These are phyloP conservation scores for Lathyrus aphaca DNA, from an alignment of 306 rosid genomes.

Conservation along the genomic window DNA sequence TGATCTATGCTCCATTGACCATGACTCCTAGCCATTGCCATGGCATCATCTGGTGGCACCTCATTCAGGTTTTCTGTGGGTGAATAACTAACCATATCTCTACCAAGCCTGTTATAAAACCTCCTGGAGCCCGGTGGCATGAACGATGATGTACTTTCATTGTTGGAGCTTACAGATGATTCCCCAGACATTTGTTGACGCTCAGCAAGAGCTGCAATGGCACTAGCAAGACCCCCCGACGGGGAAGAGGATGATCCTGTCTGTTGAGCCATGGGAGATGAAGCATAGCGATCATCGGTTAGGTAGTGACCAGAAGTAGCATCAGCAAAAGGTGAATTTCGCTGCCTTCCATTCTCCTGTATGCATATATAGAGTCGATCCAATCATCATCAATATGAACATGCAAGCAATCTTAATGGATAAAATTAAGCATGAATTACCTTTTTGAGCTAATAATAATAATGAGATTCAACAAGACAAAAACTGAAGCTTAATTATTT, in stretches of 20 bases:
- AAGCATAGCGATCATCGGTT: slow-evolving; percentile 47
- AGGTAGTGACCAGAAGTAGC: slow-evolving; percentile 57
- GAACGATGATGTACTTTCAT: slow-evolving; percentile 51
- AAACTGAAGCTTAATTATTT: slow-evolving; percentile 9
- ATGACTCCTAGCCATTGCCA: slow-evolving; percentile 47
- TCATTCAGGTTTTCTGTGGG: slow-evolving; percentile 52
- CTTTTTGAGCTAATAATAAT: not conserved
- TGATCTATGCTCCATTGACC: slow-evolving; percentile 65
- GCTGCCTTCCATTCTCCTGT: slow-evolving; percentile 83
- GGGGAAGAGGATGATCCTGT: slow-evolving; percentile 84
- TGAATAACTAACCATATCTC: slow-evolving; percentile 59
- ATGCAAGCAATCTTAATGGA: not conserved
- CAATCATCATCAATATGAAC: slow-evolving; percentile 23
- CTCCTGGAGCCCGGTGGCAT: slow-evolving; percentile 60
- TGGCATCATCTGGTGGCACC: slow-evolving; percentile 42
- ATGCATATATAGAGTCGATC: slow-evolving; percentile 24
- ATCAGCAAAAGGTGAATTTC: slow-evolving; percentile 50
- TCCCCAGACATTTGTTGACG: slow-evolving; percentile 82
- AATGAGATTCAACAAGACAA: not conserved
- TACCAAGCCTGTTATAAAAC: slow-evolving; percentile 58
- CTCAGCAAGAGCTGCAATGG: slow-evolving; percentile 97
- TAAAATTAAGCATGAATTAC: not conserved
- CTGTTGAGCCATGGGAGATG: slow-evolving; percentile 49
- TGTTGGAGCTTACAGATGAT: slow-evolving; percentile 50
- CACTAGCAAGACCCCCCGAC: slow-evolving; percentile 94